Evolutionary conservation across 331 rosid genomes (phyloP).

Genomic region (Erythrophleum ivorense): DNA sequence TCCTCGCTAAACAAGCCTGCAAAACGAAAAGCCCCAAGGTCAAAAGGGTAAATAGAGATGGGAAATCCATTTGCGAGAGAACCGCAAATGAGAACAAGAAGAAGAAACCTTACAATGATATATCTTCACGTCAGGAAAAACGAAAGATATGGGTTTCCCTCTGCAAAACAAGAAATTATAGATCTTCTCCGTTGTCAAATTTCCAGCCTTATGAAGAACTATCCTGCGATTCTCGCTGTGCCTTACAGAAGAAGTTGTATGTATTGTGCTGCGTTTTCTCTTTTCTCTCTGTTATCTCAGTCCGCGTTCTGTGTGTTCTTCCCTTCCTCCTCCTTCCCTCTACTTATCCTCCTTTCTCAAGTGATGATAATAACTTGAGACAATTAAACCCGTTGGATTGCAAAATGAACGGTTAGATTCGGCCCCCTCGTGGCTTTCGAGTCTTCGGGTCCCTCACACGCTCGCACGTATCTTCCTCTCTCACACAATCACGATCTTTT

Average conservation of each 20-base stretch:
- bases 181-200: background rate
- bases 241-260: background rate
- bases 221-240: background rate
- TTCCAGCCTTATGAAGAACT: background rate
- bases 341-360: conserved; percentile 18
- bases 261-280: background rate
- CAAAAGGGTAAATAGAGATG: background rate
- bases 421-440: background rate
- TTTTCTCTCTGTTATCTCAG: background rate
- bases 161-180: conserved; percentile 15
- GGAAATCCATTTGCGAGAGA: background rate
- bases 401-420: conserved; percentile 22
- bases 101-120: conserved; percentile 24
- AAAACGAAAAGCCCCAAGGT: background rate
- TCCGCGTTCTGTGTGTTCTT: background rate
- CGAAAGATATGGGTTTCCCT: background rate
- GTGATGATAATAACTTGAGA: conserved; percentile 11
- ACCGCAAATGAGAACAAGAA: background rate
- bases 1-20: background rate
- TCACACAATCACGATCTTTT: background rate
- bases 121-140: background rate
- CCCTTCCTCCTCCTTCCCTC: background rate
- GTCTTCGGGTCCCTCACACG: background rate
- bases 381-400: conserved; percentile 33
- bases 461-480: conserved; percentile 4